Base-by-base conservation (phyloP, 768 basidiomycete genomes). In the Sarcomyxa edulis region DNA sequence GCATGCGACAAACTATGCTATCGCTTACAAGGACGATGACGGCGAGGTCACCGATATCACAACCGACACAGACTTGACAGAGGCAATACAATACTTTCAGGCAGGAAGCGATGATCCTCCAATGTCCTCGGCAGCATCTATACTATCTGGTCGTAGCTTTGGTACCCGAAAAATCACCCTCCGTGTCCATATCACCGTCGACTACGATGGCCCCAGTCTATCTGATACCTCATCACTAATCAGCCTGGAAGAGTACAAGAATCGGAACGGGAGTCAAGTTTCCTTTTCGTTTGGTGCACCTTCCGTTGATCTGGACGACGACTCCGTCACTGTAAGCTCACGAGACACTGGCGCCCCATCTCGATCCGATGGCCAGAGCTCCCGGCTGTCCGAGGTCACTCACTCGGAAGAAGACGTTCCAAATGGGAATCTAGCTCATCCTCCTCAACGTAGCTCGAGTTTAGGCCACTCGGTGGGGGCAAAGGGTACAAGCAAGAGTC, bases 181-280 rank as follows among this genome's bases (percentile, higher is more conserved):
- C 11, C 71, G 76, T 7, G 77, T 96, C 24, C 70, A 81, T 31
- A 80, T 97, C 28, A 68, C 69, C 7, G 79, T 94, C 45, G 92
- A 94, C 44, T 94, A 91, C 49, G 93, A 96, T 56, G 90, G 90
- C 0, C 90, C 85, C 10, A 88, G 84, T 60, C 68, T 96, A 41
- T 92, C 89, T 7, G 94, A 96, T 48, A 88, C 91, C 2, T 80
- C 78, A 7, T 93, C 90, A 7, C 62, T 94, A 12, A 76, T 74
- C 15, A 90, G 88, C 54, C 51, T 83, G 53, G 86, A 94, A 29
- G 84, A 89, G 47, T 81, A 79, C 62, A 65, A 61, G 45, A 65
- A 67, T 32, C 64, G 71, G 30, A 83, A 81, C 48, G 70, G 66
- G 39, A 81, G 81, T 49, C 73, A 74, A 36, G 62, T 65, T 23